phyloP scores from a whole-genome alignment of 148 eudicot species.

The Nepenthes mirabilis region DNA sequence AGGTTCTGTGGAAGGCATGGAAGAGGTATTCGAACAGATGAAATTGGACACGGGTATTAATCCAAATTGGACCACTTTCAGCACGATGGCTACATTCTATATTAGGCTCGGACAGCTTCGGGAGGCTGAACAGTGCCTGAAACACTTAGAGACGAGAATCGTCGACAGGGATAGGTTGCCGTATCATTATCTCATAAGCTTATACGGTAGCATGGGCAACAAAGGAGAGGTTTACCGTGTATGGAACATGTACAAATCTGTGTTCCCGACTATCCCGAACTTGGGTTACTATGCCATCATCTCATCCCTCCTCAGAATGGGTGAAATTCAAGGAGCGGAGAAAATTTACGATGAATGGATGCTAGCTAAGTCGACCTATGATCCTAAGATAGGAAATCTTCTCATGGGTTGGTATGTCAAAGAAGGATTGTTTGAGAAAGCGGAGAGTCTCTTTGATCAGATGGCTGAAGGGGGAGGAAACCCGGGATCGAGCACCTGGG shows the following conservation, averaged over 20 bases:
- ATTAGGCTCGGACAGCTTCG: slow-evolving; percentile 35
- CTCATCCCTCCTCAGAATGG: slow-evolving; percentile 51
- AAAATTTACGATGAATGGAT: slow-evolving; percentile 64
- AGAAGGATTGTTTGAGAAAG: slow-evolving; percentile 47
- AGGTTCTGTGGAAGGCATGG: slow-evolving; percentile 61
- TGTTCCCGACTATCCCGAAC: slow-evolving; percentile 38
- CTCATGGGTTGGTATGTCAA: slow-evolving; percentile 51
- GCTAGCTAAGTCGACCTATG: slow-evolving; percentile 31
- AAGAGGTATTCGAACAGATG: slow-evolving; percentile 52
- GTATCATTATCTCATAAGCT: slow-evolving; percentile 64
- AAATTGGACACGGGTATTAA: slow-evolving; percentile 26
- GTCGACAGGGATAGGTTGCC: slow-evolving; percentile 41
- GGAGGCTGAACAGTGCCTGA: slow-evolving; percentile 58
- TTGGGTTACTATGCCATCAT: slow-evolving; percentile 61
- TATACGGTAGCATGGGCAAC: slow-evolving; percentile 55
- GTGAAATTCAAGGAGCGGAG: slow-evolving; percentile 74
- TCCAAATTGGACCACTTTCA: slow-evolving; percentile 67
- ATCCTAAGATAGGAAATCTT: slow-evolving; percentile 60
- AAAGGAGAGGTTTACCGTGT: slow-evolving; percentile 62
- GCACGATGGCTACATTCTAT: slow-evolving; percentile 69
- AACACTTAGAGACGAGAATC: slow-evolving; percentile 44
- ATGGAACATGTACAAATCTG: slow-evolving; percentile 56
- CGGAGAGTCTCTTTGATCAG: slow-evolving; percentile 39
- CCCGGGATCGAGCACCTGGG: slow-evolving; percentile 62
- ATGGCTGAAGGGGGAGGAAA: slow-evolving; percentile 48